These are phyloP conservation scores for Penstemon barbatus DNA, from an alignment of 257 asterid species.

Conservation along the genomic window DNA sequence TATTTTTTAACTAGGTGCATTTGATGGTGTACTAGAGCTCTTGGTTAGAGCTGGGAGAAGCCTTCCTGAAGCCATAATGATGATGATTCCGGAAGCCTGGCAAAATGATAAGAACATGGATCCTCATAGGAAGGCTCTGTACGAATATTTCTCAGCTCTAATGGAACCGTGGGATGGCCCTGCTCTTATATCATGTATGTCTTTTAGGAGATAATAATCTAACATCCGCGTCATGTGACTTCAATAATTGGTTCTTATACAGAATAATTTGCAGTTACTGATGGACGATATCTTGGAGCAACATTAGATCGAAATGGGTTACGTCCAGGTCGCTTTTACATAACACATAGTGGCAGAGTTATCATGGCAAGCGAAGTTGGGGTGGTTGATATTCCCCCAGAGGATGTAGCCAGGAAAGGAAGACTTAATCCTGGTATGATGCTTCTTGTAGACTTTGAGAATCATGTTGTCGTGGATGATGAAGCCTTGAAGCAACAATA, in stretches of 20 bases:
- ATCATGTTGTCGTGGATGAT: slow-evolving; percentile 92
- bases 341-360: slow-evolving; percentile 97
- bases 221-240: not conserved
- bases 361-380: slow-evolving; percentile 99
- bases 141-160: slow-evolving; percentile 89
- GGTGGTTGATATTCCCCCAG: slow-evolving; percentile 97
- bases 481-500: slow-evolving; percentile 97
- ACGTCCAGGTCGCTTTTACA: slow-evolving; percentile 96
- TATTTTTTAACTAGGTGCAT: slow-evolving; percentile 61
- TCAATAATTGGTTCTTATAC: slow-evolving; percentile 26
- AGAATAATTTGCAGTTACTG: slow-evolving; percentile 76
- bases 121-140: slow-evolving; percentile 77
- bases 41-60: slow-evolving; percentile 98
- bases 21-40: slow-evolving; percentile 99
- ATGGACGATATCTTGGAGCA: slow-evolving; percentile 99
- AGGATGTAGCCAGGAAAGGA: slow-evolving; percentile 92
- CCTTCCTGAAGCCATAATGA: slow-evolving; percentile 98
- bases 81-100: slow-evolving; percentile 99
- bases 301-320: slow-evolving; percentile 95
- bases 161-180: slow-evolving; percentile 99
- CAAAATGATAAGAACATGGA: slow-evolving; percentile 98
- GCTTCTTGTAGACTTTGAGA: slow-evolving; percentile 99
- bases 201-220: slow-evolving; percentile 16
- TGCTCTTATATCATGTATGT: slow-evolving; percentile 93
- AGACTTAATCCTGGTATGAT: slow-evolving; percentile 99